Evolutionary conservation across 2,329 filamentous ascomycete species (phyloP), one percentile per base, ranked within the genome.

Genomic region (Fusarium verticillioides): DNA sequence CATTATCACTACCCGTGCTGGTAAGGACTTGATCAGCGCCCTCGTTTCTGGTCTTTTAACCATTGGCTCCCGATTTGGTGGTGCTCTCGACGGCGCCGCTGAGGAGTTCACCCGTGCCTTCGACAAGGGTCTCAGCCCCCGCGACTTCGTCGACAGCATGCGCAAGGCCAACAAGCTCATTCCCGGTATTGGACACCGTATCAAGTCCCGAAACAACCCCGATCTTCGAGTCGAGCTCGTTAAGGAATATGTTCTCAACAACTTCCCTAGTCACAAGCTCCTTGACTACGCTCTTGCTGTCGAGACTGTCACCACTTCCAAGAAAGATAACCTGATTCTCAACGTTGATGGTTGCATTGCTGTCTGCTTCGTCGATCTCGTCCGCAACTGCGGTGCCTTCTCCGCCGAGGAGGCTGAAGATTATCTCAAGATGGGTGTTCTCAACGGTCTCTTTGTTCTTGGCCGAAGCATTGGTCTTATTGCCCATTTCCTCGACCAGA

Each of bases 151-250:
- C 76, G 96, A 99, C 88, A 94, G 89, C 79, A 98, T 98, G 96
- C 92, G 96, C 85, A 99, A 98, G 90, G 94, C 96, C 87, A 99
- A 99, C 92, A 99, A 98, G 91, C 95, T 99, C 79, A 98, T 99
- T 79, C 96, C 96, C 74, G 96, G 96, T 89, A 99, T 99, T 80
- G 96, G 96, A 79, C 96, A 99, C 91, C 94, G 95, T 86, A 94
- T 99, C 89, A 99, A 99, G 91, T 99, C 96, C 77, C 93, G 96
- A 81, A 98, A 98, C 91, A 99, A 99, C 92, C 96, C 96, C 73
- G 96, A 99, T 91, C 92, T 99, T 79, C 96, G 96, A 90, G 96
- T 99, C 79, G 96, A 98, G 88, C 93, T 99, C 67, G 96, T 99
- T 82, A 99, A 98, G 90, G 96, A 99, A 87, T 99, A 96, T 85